Base-by-base conservation (phyloP, 2,329 filamentous ascomycete genomes). In the Sporothrix phasma region DNA sequence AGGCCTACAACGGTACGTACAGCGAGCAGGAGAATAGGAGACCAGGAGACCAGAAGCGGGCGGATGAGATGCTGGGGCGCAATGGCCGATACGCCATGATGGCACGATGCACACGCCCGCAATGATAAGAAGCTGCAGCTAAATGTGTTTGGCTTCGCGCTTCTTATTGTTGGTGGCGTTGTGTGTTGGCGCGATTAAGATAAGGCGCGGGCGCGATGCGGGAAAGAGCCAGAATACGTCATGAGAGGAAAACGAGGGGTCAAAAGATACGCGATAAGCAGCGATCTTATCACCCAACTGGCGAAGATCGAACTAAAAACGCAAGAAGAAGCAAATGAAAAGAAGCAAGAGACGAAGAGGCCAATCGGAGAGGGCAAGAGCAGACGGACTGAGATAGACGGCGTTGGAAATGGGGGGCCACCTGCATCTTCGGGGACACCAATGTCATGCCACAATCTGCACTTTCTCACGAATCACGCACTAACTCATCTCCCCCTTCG, bases 1-100 rank as follows among this genome's bases (percentile, higher is more conserved):
- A 97, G 85, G 93, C 93, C 74, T 96, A 96, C 86, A 90, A 92
- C 77, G 91, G 91, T 95, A 80, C 73, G 82, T 75, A 61, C 31
- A 41, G 13, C 47, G 8, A 41, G 17, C 22, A 26, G 17, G 5
- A 8, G 26, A 60, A n/a, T 22, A 11, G 29, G 63, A 17, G n/a
- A n/a, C n/a, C 34, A 37, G 5, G 34, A 37, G 3, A 11, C 15
- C 10, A 3, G 34, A 56, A 13, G 61, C 6, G 13, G 6, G 15
- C 22, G 8, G 37, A n/a, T 10, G n/a, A 45, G 46, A 10, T 17
- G 8, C 46, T 8, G 29, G 24, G 46, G 46, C 7, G 24, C 47
- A 34, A 51, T 34, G 31, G 34, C 5, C 24, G 45, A 51, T 51
- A 51, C 26, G 47, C 34, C 49, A 53, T 31, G 47, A 51, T 51